Base-by-base conservation (phyloP, 2,329 filamentous ascomycete genomes). In the Cercospora canescens region DNA sequence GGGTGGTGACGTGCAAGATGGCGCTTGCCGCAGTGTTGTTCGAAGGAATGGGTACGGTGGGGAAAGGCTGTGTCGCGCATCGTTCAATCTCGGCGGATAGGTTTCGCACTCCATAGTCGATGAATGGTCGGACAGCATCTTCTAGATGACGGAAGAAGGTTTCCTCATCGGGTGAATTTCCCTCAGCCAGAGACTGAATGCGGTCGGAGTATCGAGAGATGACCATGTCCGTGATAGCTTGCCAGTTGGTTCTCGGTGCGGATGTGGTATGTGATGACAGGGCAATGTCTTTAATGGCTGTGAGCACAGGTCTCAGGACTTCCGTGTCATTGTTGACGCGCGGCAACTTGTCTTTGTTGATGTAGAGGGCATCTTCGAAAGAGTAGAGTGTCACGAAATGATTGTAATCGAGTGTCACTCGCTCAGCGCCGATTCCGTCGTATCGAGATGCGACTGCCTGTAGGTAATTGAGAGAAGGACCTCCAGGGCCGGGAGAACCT, bases 211-310 rank as follows among this genome's bases (percentile, higher is more conserved):
- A 92, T 1, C 90, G 84, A 4, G 81, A 75, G 4, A 91, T 81
- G 4, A 93, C 80, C 81, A 90, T 83, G 71, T 94, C 91, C 0
- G 84, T 82, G 1, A 90, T 80, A 0, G 79, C 83, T 73, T 93
- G 91, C 91, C 91, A 93, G 71, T 91, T 80, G 28, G 86, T 73
- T 3, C 54, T 39, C 68, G 7, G 58, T 14, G 74, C 18, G 72
- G 68, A 26, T 68, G 71, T 11, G 18, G n/a, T 45, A 21, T 24
- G 57, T 68, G 64, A 76, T 11, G 77, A 69, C 32, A 77, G 69
- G 1, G 85, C 77, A 54, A 87, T 76, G 0, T 74, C 63, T 2
- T 77, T 77, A 1, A 90, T 74, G 21, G 87, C 83, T 0, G 72
- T 67, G 50, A 81, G 76, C 16, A 85, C 73, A 12, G 71, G 68